Evolutionary conservation across 1,139 yeast species (phyloP).

Genomic region (Kazachstania sp.): DNA sequence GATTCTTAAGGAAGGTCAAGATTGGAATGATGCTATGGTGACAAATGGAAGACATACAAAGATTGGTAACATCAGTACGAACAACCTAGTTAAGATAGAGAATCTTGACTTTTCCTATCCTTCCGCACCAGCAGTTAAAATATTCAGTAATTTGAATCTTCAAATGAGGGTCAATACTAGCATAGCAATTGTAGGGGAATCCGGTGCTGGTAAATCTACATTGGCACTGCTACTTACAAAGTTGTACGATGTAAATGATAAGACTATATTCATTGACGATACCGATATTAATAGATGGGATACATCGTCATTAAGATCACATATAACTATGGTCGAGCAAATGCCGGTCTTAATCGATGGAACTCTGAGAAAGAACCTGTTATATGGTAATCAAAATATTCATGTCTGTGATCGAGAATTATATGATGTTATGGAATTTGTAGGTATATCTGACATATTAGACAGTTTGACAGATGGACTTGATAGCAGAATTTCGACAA

Average conservation of each 20-base stretch:
- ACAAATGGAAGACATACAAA: slow-evolving; percentile 16
- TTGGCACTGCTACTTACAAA: slow-evolving; percentile 46
- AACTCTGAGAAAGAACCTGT: slow-evolving; percentile 54
- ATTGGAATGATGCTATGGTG: slow-evolving; percentile 5
- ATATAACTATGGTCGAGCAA: slow-evolving; percentile 63
- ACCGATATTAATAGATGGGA: slow-evolving; percentile 42
- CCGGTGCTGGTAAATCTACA: slow-evolving; percentile 81
- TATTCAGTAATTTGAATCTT: slow-evolving; percentile 38
- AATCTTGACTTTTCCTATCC: slow-evolving; percentile 46
- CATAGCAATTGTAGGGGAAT: slow-evolving; percentile 61
- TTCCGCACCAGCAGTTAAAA: slow-evolving; percentile 19
- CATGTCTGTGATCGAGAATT: slow-evolving; percentile 34
- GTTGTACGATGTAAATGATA: slow-evolving; percentile 38
- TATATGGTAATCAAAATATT: slow-evolving; percentile 43
- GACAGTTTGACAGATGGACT: slow-evolving; percentile 47
- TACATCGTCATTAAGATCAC: slow-evolving; percentile 41
- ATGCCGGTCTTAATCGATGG: slow-evolving; percentile 58
- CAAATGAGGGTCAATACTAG: slow-evolving; percentile 39
- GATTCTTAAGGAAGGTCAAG: slow-evolving; percentile 32
- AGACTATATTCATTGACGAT: slow-evolving; percentile 35
- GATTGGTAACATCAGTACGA: slow-evolving; percentile 14
- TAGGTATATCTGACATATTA: slow-evolving; percentile 47
- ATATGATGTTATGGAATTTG: slow-evolving; percentile 36
- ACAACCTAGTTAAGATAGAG: slow-evolving; percentile 33
- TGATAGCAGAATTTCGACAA: slow-evolving; percentile 49